Evolutionary conservation across 2,329 filamentous ascomycete genomes (phyloP).

Genomic region (Colletotrichum sp.): DNA sequence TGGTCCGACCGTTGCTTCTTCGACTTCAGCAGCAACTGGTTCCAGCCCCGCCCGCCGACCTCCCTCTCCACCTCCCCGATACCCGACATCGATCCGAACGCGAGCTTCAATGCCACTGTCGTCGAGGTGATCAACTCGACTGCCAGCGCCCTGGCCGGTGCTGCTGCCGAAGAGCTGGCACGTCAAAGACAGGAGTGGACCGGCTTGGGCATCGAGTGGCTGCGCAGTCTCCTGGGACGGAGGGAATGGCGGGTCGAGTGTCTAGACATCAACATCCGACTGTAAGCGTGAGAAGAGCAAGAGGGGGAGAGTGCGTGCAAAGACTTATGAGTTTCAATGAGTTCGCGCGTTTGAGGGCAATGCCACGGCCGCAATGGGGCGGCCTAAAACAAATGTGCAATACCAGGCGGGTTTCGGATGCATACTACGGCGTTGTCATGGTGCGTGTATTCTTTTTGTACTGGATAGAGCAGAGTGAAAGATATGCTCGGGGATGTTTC

Average conservation of each 20-base stretch:
- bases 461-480: neutral
- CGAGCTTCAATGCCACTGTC: conserved; percentile 54
- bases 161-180: conserved; percentile 68
- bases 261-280: conserved; percentile 82
- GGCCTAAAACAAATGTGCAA: neutral
- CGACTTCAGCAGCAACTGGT: conserved; percentile 92
- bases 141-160: conserved; percentile 68
- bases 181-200: conserved; percentile 69
- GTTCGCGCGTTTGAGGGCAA: neutral
- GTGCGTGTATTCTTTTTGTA: neutral
- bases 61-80: conserved; percentile 32
- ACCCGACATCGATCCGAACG: conserved; percentile 28
- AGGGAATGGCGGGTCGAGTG: conserved; percentile 92
- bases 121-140: conserved; percentile 71
- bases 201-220: conserved; percentile 83
- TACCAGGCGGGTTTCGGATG: neutral
- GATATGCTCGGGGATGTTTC: neutral
- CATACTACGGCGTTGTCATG: conserved; percentile 9
- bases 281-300: conserved; percentile 51
- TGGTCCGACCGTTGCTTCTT: conserved; percentile 93
- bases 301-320: neutral
- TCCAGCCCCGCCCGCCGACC: conserved; percentile 72
- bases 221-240: conserved; percentile 79
- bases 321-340: neutral
- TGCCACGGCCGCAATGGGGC: neutral